Conservation (phyloP, 1,139 yeast species). For the Blastobotrys apis region DNA sequence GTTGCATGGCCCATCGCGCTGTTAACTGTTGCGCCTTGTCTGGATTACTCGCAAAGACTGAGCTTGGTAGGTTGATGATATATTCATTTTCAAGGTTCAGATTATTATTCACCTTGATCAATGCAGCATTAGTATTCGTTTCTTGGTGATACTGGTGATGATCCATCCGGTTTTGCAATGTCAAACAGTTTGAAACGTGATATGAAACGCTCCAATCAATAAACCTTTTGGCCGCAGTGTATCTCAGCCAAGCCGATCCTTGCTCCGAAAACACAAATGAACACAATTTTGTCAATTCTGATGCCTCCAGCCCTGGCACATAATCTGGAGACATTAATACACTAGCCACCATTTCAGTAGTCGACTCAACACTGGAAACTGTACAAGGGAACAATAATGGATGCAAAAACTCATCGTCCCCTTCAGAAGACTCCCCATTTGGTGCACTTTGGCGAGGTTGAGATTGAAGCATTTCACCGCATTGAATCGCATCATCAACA, state of each 20-base stretch:
- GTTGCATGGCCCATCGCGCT: conserved; percentile 29
- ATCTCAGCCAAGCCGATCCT: conserved; percentile 32
- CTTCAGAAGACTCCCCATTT: conserved; percentile 2
- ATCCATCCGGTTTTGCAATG: not conserved
- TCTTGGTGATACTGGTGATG: not conserved
- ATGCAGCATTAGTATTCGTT: not conserved
- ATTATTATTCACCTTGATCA: not conserved
- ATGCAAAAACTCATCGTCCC: conserved; percentile 8
- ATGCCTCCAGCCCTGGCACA: conserved; percentile 21
- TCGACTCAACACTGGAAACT: conserved; percentile 23
- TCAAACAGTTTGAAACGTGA: conserved; percentile 12
- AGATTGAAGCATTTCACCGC: conserved; percentile 16
- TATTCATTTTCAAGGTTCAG: conserved; percentile 12
- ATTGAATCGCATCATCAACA: conserved; percentile 25
- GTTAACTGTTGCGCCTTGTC: conserved; percentile 26
- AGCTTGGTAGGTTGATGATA: conserved; percentile 15
- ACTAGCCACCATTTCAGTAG: conserved; percentile 28
- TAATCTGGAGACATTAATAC: conserved; percentile 29
- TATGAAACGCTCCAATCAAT: conserved; percentile 24
- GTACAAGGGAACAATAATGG: conserved; percentile 19
- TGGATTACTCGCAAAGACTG: conserved; percentile 11
- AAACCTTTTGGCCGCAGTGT: conserved; percentile 29
- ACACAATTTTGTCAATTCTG: conserved; percentile 25
- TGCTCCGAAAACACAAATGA: conserved; percentile 28
- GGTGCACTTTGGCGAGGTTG: conserved; percentile 5